These are phyloP conservation scores for Phytophthora citricola DNA, from an alignment of 352 stramenopile genomes.

Conservation along the genomic window DNA sequence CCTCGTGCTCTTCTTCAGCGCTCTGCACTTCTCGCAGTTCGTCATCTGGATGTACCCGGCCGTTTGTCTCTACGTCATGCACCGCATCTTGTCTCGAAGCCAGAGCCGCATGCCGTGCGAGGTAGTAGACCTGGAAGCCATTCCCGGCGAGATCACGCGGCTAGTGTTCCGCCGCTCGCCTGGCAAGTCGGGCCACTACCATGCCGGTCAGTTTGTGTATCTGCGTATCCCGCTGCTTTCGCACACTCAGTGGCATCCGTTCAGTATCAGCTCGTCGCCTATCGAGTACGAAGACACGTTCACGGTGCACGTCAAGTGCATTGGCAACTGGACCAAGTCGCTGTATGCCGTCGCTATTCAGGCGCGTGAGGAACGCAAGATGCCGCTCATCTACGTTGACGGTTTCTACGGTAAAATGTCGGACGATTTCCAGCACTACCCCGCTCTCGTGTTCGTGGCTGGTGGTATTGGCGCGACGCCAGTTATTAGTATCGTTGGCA, in stretches of 20 bases:
- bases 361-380: slow-evolving; percentile 76
- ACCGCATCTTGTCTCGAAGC: slow-evolving; percentile 75
- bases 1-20: slow-evolving; percentile 68
- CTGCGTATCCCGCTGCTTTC: slow-evolving; percentile 77
- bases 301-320: slow-evolving; percentile 81
- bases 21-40: slow-evolving; percentile 81
- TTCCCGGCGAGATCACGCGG: slow-evolving; percentile 84
- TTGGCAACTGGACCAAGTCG: slow-evolving; percentile 81
- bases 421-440: slow-evolving; percentile 84
- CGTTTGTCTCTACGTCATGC: slow-evolving; percentile 83
- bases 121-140: slow-evolving; percentile 84
- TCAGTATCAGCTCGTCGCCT: slow-evolving; percentile 87
- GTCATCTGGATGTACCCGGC: slow-evolving; percentile 88
- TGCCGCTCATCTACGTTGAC: slow-evolving; percentile 85
- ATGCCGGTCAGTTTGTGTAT: slow-evolving; percentile 85
- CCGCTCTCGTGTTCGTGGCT: slow-evolving; percentile 77
- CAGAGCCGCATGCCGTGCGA: slow-evolving; percentile 78
- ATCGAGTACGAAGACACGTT: slow-evolving; percentile 88
- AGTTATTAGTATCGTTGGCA: slow-evolving; percentile 88
- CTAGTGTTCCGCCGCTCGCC: slow-evolving; percentile 79
- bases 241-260: slow-evolving; percentile 82
- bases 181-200: slow-evolving; percentile 80
- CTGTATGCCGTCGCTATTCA: slow-evolving; percentile 81
- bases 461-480: slow-evolving; percentile 91
- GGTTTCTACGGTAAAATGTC: slow-evolving; percentile 89